Evolutionary conservation across 306 rosid genomes (phyloP).

Genomic region (Boehmeria nivea): DNA sequence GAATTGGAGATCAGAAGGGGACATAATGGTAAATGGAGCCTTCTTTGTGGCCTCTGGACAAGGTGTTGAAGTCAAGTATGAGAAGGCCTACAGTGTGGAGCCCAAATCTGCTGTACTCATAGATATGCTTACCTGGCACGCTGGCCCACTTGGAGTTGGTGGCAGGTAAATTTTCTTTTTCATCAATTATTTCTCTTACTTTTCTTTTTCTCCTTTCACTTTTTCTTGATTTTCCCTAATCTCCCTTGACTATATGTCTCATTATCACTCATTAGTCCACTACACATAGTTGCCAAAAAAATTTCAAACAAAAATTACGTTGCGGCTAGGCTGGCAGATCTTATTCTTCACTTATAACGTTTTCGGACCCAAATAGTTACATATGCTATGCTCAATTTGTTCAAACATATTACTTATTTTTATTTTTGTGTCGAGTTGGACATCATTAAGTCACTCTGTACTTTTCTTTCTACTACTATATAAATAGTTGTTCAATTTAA

Average conservation of each 20-base stretch:
- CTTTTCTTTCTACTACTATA: no score
- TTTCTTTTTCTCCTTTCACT: not conserved
- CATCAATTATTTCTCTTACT: no score
- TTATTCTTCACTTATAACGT: no score
- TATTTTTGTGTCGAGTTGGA: no score
- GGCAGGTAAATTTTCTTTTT: slow-evolving; percentile 44
- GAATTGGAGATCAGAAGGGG: slow-evolving; percentile 89
- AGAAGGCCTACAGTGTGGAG: slow-evolving; percentile 66
- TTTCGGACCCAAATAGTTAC: no score
- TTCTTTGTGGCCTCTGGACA: slow-evolving; percentile 71
- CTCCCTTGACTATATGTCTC: not conserved
- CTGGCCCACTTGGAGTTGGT: slow-evolving; percentile 78
- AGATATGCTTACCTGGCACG: slow-evolving; percentile 51
- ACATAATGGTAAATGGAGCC: slow-evolving; percentile 67
- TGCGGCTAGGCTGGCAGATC: no score
- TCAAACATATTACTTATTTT: no score
- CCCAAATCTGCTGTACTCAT: slow-evolving; percentile 62
- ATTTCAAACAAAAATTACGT: no score
- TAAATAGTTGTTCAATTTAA: no score
- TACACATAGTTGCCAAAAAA: no score
- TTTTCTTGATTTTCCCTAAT: not conserved
- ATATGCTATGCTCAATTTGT: not conserved
- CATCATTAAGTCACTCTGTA: no score
- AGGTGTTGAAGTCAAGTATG: slow-evolving; percentile 34
- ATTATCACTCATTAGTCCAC: no score